Percentiles rank a stretch among this genome's conserved stretches.
Evolutionary conservation across 148 eudicot genomes (phyloP).

Genomic region (Agrostemma githago): DNA sequence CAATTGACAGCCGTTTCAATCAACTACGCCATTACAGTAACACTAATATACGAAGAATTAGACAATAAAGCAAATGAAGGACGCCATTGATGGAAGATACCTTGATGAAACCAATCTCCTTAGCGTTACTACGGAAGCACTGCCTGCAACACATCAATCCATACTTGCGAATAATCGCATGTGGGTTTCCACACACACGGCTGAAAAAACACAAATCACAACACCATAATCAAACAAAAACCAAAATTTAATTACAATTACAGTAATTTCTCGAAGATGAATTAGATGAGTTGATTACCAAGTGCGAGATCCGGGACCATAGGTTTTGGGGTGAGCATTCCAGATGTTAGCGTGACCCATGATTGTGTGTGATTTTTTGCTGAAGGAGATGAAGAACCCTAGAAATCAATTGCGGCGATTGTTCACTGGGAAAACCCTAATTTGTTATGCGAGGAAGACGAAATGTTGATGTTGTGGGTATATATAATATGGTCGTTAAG

Average conservation of each 20-base stretch:
- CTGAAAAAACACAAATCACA: slow-evolving; percentile 10
- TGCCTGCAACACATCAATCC: slow-evolving; percentile 55
- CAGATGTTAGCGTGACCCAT: slow-evolving; percentile 43
- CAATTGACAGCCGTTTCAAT: too few species aligned
- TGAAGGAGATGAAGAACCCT: slow-evolving; percentile 3
- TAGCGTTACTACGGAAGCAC: slow-evolving; percentile 56
- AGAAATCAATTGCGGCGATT: not conserved
- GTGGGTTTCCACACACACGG: slow-evolving; percentile 52
- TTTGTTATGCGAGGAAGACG: not conserved
- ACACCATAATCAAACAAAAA: not conserved
- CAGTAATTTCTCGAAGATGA: not conserved
- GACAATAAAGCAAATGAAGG: too few species aligned
- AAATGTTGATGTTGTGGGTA: not conserved
- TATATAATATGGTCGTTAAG: too few species aligned
- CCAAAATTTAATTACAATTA: not conserved
- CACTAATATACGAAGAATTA: too few species aligned
- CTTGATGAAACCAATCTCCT: slow-evolving; percentile 58
- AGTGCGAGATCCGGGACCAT: slow-evolving; percentile 41
- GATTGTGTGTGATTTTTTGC: not conserved
- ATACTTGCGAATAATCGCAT: slow-evolving; percentile 47
- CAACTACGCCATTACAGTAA: too few species aligned
- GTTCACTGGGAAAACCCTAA: not conserved
- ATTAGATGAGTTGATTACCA: slow-evolving; percentile 16
- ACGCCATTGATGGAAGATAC: slow-evolving; percentile 8
- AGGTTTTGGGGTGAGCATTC: slow-evolving; percentile 40